Base-by-base conservation (phyloP, 176 grass and related monocot species). In the Alloteropsis semialata region DNA sequence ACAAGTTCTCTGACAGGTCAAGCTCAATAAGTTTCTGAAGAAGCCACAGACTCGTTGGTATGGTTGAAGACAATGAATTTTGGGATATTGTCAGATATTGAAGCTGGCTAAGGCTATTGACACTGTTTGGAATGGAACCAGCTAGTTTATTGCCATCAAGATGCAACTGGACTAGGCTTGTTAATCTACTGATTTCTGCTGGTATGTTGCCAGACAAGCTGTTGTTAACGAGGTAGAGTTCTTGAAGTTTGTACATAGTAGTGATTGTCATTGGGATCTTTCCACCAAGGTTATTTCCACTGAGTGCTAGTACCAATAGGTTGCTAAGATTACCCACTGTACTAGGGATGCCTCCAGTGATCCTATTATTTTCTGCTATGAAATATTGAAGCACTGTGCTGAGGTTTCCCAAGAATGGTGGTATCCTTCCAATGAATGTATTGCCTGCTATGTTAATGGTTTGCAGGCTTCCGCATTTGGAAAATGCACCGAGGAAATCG, bases 31-130 rank as follows among this genome's bases (percentile, higher is more conserved):
- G 69, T 34, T 87, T 87, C 43, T 63, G 33, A 33, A 87, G 78
- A 16, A 13, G 38, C 71, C 78, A 87, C 8, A 87, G 4, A 39
- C 37, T 48, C 13, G 10, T 59, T 32, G 85, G 85, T 76, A 87
- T 82, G 44, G 4, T 36, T 76, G 79, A 87, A n/a, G 85, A 77
- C 37, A 87, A 22, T 12, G 62, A 69, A 39, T 87, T 87, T 27
- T 56, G 49, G 54, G 79, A 65, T 12, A 68, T 29, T 38, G 38
- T 49, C 60, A 87, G 38, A 19, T 9, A 2, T 13, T 84, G 82
- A 8, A 89, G 41, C 43, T 85, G 55, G 10, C 38, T 79, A 59
- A 75, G 69, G 38, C 33, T 74, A 50, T 39, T 21, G 9, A 89
- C 0, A 43, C n/a, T 43, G 9, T 27, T 64, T 10, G 87, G 82